phyloP scores from a whole-genome alignment of 805 yeast species.

The Candida dajiaensis region DNA sequence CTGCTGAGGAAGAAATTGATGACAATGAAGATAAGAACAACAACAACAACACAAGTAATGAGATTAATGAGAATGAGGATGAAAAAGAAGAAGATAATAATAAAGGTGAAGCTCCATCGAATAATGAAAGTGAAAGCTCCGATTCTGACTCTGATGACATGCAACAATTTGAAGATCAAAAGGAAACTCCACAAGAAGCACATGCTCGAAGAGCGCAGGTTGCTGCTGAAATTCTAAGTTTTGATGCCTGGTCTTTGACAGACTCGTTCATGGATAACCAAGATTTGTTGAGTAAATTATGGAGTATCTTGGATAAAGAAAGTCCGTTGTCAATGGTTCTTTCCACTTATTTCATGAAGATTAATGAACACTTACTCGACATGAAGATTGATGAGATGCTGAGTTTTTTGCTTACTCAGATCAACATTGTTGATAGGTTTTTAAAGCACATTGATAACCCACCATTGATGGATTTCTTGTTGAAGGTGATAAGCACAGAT shows the following conservation, averaged over 20 bases:
- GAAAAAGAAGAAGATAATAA: not conserved
- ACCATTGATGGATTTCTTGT: conserved; percentile 85
- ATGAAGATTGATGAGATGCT: conserved; percentile 81
- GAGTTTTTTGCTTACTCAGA: conserved; percentile 61
- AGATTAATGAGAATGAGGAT: conserved; percentile 4
- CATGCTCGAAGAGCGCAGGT: conserved; percentile 48
- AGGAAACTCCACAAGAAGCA: conserved; percentile 32
- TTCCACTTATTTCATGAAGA: conserved; percentile 86
- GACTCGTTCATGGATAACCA: conserved; percentile 80
- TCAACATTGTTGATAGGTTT: conserved; percentile 70
- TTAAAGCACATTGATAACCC: conserved; percentile 87
- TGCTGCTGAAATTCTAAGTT: conserved; percentile 84
- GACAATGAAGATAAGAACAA: not conserved
- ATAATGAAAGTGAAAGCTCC: conserved; percentile 22
- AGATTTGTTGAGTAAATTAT: conserved; percentile 58
- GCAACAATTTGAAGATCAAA: conserved; percentile 19
- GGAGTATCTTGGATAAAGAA: conserved; percentile 71
- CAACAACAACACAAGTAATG: too few species aligned
- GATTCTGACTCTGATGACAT: conserved; percentile 25
- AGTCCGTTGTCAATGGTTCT: conserved; percentile 66
- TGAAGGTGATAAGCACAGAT: conserved; percentile 88
- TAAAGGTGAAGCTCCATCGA: conserved; percentile 10
- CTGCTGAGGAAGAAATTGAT: conserved; percentile 22
- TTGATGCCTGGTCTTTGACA: conserved; percentile 91
- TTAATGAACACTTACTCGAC: conserved; percentile 83